Percentiles rank a stretch among this genome's conserved stretches.
phyloP scores from a whole-genome alignment of 768 basidiomycete genomes.

The Mycena sanguinolenta region DNA sequence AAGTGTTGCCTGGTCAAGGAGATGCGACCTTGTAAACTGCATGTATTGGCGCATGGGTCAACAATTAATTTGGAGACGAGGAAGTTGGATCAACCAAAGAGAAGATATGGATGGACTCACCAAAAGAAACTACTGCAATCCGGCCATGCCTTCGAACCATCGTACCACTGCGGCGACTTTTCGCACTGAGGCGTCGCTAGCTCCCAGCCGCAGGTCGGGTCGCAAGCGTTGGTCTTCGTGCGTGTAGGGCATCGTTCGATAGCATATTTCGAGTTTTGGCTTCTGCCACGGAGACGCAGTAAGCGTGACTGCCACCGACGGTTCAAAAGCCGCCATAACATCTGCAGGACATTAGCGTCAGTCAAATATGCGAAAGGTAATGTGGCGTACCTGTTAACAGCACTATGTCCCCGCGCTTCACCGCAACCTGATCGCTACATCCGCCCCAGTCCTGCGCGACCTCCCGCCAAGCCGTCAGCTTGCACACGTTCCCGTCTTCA shows the following conservation, averaged over 20 bases:
- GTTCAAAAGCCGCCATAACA: conserved; percentile 63
- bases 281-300: conserved; percentile 79
- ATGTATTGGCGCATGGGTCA: neutral
- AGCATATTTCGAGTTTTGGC: conserved; percentile 77
- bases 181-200: conserved; percentile 76
- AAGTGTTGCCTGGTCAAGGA: neutral
- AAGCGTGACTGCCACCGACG: conserved; percentile 60
- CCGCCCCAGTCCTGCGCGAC: conserved; percentile 80
- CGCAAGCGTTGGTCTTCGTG: conserved; percentile 71
- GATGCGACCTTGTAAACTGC: conserved; percentile 2
- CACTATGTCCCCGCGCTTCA: conserved; percentile 81
- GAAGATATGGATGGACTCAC: neutral
- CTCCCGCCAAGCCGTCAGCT: conserved; percentile 85
- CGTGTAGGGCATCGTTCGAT: conserved; percentile 79
- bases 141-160: conserved; percentile 85
- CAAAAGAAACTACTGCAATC: conserved; percentile 39
- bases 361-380: conserved; percentile 11
- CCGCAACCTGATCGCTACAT: conserved; percentile 51
- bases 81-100: neutral
- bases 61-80: neutral
- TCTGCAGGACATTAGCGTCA: conserved; percentile 53
- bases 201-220: conserved; percentile 80
- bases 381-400: conserved; percentile 76
- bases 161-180: conserved; percentile 73
- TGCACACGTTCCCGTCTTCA: conserved; percentile 76